Conservation (phyloP, 2,329 filamentous ascomycete genomes). For the Pseudodiploospora longispora region DNA sequence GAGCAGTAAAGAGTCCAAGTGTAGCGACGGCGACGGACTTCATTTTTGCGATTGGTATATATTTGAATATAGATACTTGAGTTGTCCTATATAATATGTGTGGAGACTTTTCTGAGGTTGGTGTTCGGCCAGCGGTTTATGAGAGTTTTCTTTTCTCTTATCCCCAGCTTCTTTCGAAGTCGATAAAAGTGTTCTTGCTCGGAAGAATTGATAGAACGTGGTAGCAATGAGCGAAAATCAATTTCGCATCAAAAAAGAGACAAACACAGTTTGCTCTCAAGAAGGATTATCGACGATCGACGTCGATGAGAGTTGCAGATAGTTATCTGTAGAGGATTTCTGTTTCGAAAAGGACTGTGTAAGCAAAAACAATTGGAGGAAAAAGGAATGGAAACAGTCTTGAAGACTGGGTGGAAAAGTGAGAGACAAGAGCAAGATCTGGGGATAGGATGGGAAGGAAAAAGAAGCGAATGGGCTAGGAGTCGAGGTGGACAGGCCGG, state of each 20-base stretch:
- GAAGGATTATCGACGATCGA: conserved; percentile 10
- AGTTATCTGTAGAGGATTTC: too few relatives aligned
- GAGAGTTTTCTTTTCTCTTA: not conserved
- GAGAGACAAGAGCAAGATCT: conserved; percentile 11
- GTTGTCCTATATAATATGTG: conserved; percentile 12
- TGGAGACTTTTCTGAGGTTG: not conserved
- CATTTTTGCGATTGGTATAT: conserved; percentile 4
- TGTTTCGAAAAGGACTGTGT: conserved; percentile 18
- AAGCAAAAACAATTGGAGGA: conserved; percentile 12
- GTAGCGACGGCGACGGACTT: conserved; percentile 7
- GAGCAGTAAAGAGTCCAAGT: conserved; percentile 6
- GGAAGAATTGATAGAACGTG: not conserved
- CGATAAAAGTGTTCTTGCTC: conserved; percentile 1
- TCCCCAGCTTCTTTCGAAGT: not conserved
- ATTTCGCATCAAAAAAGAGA: conserved; percentile 22
- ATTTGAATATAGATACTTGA: not conserved
- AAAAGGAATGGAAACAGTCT: conserved; percentile 21
- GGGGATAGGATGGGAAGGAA: conserved; percentile 3
- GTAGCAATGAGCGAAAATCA: conserved; percentile 20
- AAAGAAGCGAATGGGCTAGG: conserved; percentile 1
- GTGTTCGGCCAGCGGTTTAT: not conserved
- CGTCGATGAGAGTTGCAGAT: too few relatives aligned
- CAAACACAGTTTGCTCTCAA: conserved; percentile 24
- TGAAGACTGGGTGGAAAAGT: conserved; percentile 16
- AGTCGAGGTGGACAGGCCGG: conserved; percentile 3